phyloP scores from a whole-genome alignment of 164 flowering plant genomes.

The Aristolochia fimbriata region DNA sequence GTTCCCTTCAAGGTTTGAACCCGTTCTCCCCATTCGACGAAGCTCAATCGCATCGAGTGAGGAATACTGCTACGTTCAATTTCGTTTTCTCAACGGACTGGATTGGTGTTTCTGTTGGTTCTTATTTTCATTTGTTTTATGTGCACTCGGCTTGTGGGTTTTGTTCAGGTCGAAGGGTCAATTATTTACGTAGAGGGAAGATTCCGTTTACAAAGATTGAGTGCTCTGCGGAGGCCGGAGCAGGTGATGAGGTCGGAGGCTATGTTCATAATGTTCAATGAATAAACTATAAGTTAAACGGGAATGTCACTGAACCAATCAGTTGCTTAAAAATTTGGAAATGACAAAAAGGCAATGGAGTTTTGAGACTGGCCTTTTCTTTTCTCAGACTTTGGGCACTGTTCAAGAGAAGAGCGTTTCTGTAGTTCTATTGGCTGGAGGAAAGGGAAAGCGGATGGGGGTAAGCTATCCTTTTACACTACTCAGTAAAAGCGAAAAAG shows the following conservation, averaged over 20 bases:
- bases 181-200: neutral
- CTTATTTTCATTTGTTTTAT: too few species aligned
- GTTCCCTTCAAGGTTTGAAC: too few species aligned
- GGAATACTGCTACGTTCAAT: too few species aligned
- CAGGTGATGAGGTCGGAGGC: slow-evolving; percentile 5
- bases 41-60: too few species aligned
- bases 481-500: neutral
- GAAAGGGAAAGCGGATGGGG: slow-evolving; percentile 92
- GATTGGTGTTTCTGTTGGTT: too few species aligned
- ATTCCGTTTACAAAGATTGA: slow-evolving; percentile 3
- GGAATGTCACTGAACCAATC: too few species aligned
- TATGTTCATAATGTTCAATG: neutral
- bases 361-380: neutral
- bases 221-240: slow-evolving; percentile 10
- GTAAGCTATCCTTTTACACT: slow-evolving; percentile 16
- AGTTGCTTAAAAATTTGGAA: too few species aligned
- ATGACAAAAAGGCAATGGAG: neutral
- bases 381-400: neutral
- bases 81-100: too few species aligned
- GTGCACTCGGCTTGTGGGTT: too few species aligned
- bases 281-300: too few species aligned
- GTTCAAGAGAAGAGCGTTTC: slow-evolving; percentile 61
- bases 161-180: too few species aligned
- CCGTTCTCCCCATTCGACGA: too few species aligned
- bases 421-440: slow-evolving; percentile 90